Base-by-base conservation (phyloP, 2,329 filamentous ascomycete species). In the Fusarium pininemorale region DNA sequence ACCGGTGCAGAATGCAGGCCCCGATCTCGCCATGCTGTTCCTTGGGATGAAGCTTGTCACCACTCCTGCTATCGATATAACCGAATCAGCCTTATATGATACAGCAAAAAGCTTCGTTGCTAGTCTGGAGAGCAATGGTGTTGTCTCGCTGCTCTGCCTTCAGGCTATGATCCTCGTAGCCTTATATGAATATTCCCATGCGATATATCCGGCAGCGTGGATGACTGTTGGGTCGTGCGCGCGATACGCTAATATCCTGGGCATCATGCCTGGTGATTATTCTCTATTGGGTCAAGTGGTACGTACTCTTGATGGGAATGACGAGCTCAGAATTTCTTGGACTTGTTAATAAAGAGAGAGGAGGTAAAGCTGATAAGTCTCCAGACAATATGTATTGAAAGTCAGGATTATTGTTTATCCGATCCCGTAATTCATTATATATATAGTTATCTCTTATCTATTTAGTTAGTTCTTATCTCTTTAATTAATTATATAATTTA, bases 111-210 rank as follows among this genome's bases (percentile, higher is more conserved):
- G 18, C 18, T 54, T 38, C 5, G 6, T 54, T 2, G 35, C 51
- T 6, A 38, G 5, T 22, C 14, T 54, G 13, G 24, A 54, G 18
- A 28, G 24, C 0, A 38, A 38, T 5, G 51, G 24, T 8, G 10
- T 38, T 2, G 20, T 54, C 0, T 54, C 24, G 0, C 18, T 54
- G 0, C 51, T 54, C 13, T 38, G 51, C 0, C 51, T 54, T n/a
- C 51, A 54, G 18, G 51, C 51, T 22, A 54, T 54, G 51, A 37
- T 54, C 0, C n/a, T 54, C 10, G n/a, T 54, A 7, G 32, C 51
- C 5, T 37, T 54, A 8, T 28, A 54, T 13, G 51, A 54, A 9
- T 38, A 54, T 54, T 26, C 32, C 2, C 32, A 38, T 38, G 18
- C 51, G 0, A 54, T 54, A 14, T 38, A 54, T 38, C 51, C 51